These are phyloP conservation scores for Macadamia tetraphylla DNA, from an alignment of 164 flowering plant species.

Conservation along the genomic window DNA sequence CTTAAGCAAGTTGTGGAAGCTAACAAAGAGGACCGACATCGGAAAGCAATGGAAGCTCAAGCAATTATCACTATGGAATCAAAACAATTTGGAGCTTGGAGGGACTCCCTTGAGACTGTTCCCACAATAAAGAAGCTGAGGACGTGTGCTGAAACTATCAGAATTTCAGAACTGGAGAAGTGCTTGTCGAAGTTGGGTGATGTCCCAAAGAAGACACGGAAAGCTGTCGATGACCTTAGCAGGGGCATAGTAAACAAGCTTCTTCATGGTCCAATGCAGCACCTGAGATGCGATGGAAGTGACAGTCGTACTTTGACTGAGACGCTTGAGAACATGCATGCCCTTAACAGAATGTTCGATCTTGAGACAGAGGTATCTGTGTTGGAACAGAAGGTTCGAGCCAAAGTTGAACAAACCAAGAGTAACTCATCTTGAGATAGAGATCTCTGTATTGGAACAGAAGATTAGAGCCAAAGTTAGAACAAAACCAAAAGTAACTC, in stretches of 20 bases:
- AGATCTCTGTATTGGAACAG: constrained; percentile 66
- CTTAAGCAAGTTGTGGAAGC: constrained; percentile 97
- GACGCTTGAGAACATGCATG: constrained; percentile 92
- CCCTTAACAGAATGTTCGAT: constrained; percentile 89
- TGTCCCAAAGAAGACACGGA: constrained; percentile 66
- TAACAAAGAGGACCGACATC: constrained; percentile 79
- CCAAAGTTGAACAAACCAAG: constrained; percentile 53
- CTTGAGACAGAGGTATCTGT: constrained; percentile 75
- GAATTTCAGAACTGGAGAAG: constrained; percentile 75
- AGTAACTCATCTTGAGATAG: constrained; percentile 51
- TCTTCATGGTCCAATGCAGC: constrained; percentile 97
- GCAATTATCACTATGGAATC: constrained; percentile 70
- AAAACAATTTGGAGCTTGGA: constrained; percentile 90
- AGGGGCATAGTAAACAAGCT: constrained; percentile 90
- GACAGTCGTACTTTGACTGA: constrained; percentile 74
- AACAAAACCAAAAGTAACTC: constrained; percentile 45
- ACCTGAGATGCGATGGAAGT: constrained; percentile 87
- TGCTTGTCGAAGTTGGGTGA: constrained; percentile 83
- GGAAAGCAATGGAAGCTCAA: constrained; percentile 96
- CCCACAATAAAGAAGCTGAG: constrained; percentile 93
- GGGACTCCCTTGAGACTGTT: constrained; percentile 91
- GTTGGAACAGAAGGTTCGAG: constrained; percentile 78
- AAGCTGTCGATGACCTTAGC: constrained; percentile 83
- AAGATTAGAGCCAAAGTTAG: constrained; percentile 83
- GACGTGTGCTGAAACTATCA: constrained; percentile 79